phyloP scores from a whole-genome alignment of 768 basidiomycete species.

The Boletus vinaceobasis region DNA sequence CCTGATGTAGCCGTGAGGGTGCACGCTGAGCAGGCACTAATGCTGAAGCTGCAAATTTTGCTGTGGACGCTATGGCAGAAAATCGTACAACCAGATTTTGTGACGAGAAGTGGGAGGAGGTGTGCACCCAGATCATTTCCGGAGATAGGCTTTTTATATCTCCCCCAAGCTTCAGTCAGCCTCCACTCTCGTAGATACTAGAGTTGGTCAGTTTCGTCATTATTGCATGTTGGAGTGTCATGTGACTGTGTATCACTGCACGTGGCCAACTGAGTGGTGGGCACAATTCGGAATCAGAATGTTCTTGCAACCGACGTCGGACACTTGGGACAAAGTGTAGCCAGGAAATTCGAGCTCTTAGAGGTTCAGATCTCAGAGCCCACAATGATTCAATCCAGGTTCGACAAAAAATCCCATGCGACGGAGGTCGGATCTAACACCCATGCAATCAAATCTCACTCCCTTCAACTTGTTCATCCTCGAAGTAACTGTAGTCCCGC shows the following conservation, averaged over 20 bases:
- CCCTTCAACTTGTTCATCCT: not conserved
- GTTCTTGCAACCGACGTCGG: no score
- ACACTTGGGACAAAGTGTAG: no score
- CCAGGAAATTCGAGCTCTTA: no score
- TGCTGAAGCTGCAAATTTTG: constrained; percentile 15
- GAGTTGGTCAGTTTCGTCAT: not conserved
- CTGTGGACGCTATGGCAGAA: not conserved
- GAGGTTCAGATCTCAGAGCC: no score
- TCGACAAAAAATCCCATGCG: no score
- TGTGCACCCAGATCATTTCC: constrained; percentile 9
- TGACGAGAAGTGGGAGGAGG: constrained; percentile 2
- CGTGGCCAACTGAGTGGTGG: no score
- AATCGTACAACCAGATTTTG: constrained; percentile 9
- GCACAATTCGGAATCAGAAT: no score
- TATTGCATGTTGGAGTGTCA: not conserved
- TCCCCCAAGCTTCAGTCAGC: constrained; percentile 15
- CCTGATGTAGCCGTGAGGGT: constrained; percentile 25
- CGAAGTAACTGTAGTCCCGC: not conserved
- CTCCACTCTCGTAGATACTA: not conserved
- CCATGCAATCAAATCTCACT: not conserved
- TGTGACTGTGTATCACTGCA: constrained; percentile 15
- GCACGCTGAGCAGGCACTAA: constrained; percentile 5
- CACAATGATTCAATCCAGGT: no score
- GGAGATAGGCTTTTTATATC: constrained; percentile 15
- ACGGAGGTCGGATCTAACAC: not conserved